Base-by-base conservation (phyloP, 2,329 filamentous ascomycete species). In the Pseudogymnoascus sp. region DNA sequence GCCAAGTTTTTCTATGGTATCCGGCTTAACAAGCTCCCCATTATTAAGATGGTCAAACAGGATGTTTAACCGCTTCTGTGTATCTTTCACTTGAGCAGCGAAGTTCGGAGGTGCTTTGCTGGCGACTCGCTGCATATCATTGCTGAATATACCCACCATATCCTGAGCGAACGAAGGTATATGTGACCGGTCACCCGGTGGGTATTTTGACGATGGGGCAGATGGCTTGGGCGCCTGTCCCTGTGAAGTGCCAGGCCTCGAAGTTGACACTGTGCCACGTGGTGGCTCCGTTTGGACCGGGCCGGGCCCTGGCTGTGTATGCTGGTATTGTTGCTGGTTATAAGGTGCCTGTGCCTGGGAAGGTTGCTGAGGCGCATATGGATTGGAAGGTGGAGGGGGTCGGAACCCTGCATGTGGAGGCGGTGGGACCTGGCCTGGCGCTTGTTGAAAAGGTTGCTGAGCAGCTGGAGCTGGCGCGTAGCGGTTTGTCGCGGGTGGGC, bases 11-110 rank as follows among this genome's bases (percentile, higher is more conserved):
- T 84, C 80, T 59, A 92, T 83, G 0, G 89, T 97, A 70, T 90
- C 87, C 1, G 89, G 84, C 77, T 89, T 90, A 62, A 97, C 80
- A 41, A 97, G 80, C 71, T 97, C 92, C 71, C 92, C 89, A 68
- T 97, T 97, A 81, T 97, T 99, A 55, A 99, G 81, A 74, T 97
- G 92, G 72, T 99, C 93, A 73, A 97, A 97, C n/a, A 99, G 80
- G 59, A 97, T 87, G 70, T 90, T 90, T 64, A 99, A 82, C 29
- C 94, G 87, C 77, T 96, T 96, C 74, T 96, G 91, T 2, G 92
- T 94, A 73, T 97, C 94, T 70, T 91, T 90, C 19, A 99, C 92
- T 73, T 97, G 92, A 12, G 87, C 83, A 66, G 90, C 88, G 77
- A 94, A 97, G 14, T 88, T 87, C n/a, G 88, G 80, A 16, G 94